Percentiles rank a stretch among this genome's conserved stretches.
phyloP scores from a whole-genome alignment of 2,329 filamentous ascomycete species.

The Xylariaceae sp. region DNA sequence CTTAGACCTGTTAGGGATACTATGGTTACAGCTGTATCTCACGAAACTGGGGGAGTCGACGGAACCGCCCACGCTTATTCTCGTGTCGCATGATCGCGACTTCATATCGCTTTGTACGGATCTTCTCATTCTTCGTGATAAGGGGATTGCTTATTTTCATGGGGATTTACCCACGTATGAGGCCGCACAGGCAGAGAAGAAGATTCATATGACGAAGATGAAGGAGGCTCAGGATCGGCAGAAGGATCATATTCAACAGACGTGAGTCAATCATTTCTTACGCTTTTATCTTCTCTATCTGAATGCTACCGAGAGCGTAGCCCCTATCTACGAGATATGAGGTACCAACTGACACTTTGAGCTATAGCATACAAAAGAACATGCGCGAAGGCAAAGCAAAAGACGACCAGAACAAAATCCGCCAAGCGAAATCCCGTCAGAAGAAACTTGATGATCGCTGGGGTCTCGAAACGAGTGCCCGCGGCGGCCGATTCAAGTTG shows the following conservation, averaged over 20 bases:
- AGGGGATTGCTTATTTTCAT: slow-evolving; percentile 66
- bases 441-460: slow-evolving; percentile 79
- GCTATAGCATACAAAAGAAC: slow-evolving; percentile 56
- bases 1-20: slow-evolving; percentile 73
- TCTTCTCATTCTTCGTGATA: slow-evolving; percentile 68
- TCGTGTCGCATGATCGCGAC: slow-evolving; percentile 80
- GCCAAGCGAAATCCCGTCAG: slow-evolving; percentile 78
- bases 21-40: slow-evolving; percentile 77
- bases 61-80: slow-evolving; percentile 60
- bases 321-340: background rate
- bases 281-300: background rate
- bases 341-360: background rate
- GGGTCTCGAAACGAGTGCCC: slow-evolving; percentile 68
- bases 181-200: slow-evolving; percentile 60
- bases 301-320: background rate
- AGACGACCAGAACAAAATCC: slow-evolving; percentile 78
- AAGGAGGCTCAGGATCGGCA: slow-evolving; percentile 78
- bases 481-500: slow-evolving; percentile 72
- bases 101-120: slow-evolving; percentile 76
- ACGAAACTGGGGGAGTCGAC: slow-evolving; percentile 47
- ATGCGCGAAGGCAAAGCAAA: slow-evolving; percentile 69
- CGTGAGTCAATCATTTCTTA: slow-evolving; percentile 26
- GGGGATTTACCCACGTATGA: slow-evolving; percentile 69
- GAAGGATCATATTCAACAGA: slow-evolving; percentile 73
- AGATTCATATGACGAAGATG: slow-evolving; percentile 64